Evolutionary conservation across 2,329 filamentous ascomycete species (phyloP).

Genomic region (Monilinia polystroma): DNA sequence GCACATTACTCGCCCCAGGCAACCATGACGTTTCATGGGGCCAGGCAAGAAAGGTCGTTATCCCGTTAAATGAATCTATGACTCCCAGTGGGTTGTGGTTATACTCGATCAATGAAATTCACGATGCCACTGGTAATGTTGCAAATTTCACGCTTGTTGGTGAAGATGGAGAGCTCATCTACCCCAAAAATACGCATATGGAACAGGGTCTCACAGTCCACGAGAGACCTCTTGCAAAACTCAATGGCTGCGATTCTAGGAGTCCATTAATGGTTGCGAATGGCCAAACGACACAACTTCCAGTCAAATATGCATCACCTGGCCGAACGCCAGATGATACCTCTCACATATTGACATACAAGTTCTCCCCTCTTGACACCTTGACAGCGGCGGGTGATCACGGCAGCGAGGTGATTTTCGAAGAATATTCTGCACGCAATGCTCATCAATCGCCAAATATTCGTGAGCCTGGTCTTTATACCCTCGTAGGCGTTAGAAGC

Average conservation of each 20-base stretch:
- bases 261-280: constrained; percentile 81
- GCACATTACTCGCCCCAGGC: constrained; percentile 55
- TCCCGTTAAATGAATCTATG: constrained; percentile 89
- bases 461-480: constrained; percentile 80
- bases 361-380: constrained; percentile 73
- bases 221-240: constrained; percentile 73
- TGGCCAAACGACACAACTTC: constrained; percentile 65
- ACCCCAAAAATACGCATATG: constrained; percentile 59
- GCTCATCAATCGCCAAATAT: constrained; percentile 65
- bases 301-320: constrained; percentile 66
- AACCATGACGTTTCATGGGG: constrained; percentile 79
- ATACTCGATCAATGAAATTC: constrained; percentile 88
- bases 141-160: constrained; percentile 67
- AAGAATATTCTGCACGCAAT: constrained; percentile 60
- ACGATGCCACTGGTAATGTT: constrained; percentile 85
- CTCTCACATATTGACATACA: constrained; percentile 73
- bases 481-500: constrained; percentile 74
- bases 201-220: constrained; percentile 81
- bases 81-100: constrained; percentile 76
- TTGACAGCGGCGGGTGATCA: constrained; percentile 70
- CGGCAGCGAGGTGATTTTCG: constrained; percentile 56
- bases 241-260: constrained; percentile 75
- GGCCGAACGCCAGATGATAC: constrained; percentile 59
- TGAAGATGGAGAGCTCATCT: constrained; percentile 66
- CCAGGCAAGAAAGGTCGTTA: constrained; percentile 67